phyloP scores from a whole-genome alignment of 495 filamentous ascomycete genomes.

The Xylaria flabelliformis region DNA sequence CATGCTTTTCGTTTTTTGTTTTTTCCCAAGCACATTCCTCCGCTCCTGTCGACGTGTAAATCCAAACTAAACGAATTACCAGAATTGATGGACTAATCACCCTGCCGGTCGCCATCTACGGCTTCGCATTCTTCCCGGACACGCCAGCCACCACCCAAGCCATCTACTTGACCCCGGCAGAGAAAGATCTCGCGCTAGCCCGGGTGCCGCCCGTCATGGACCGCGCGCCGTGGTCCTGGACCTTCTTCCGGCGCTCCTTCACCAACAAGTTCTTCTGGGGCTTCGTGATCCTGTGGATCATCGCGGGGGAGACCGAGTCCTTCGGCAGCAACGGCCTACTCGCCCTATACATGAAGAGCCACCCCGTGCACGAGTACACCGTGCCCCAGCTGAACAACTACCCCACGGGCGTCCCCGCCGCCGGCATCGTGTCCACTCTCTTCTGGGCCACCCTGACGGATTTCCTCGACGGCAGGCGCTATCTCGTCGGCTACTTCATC shows the following conservation, averaged over 20 bases:
- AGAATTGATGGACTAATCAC: constrained; percentile 49
- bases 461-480: constrained; percentile 56
- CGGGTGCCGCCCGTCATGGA: constrained; percentile 42
- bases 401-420: constrained; percentile 55
- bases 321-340: constrained; percentile 57
- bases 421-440: constrained; percentile 58
- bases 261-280: constrained; percentile 56
- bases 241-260: constrained; percentile 51
- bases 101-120: constrained; percentile 64
- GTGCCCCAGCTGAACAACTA: constrained; percentile 57
- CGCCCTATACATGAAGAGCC: constrained; percentile 54
- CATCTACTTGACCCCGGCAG: constrained; percentile 53
- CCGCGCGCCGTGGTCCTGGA: constrained; percentile 43
- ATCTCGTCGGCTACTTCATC: constrained; percentile 61
- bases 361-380: constrained; percentile 44
- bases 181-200: constrained; percentile 54
- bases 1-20: too few species aligned
- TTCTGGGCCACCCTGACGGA: constrained; percentile 63
- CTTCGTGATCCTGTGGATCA: constrained; percentile 58
- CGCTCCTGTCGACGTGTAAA: not conserved
- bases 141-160: constrained; percentile 61
- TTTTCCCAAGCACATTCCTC: not conserved
- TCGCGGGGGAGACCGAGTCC: constrained; percentile 56
- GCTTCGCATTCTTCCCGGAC: constrained; percentile 66
- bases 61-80: constrained; percentile 29